Base-by-base conservation (phyloP, 352 stramenopile species). In the Thalassiosira sp. region DNA sequence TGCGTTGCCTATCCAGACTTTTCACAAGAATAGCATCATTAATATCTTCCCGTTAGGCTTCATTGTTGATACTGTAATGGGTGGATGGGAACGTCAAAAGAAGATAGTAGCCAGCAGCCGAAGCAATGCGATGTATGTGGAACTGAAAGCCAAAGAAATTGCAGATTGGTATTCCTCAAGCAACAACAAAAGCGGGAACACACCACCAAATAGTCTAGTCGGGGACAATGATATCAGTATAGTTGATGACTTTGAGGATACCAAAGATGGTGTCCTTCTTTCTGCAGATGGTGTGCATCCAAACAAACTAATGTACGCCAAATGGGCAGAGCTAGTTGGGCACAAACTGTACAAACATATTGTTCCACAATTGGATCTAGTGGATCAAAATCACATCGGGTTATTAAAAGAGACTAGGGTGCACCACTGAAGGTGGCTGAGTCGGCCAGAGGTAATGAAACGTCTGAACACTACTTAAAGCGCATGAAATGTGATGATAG, bases 1-100 rank as follows among this genome's bases (percentile, higher is more conserved):
- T 5, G 68, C 79, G 5, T 45, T 89, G 35, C 82, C 82, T 5
- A 79, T 74, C 43, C 75, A 89, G 76, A 82, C 72, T 43, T 85
- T 86, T 63, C 70, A 80, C 28, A 76, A 84, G 16, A 89, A 89
- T 64, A 81, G 68, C 22, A 71, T 81, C 18, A 24, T 86, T 8
- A 89, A 86, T 59, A 83, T 86, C 6, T 84, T 89, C 37, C 82
- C 78, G 8, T 54, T 89, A 10, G 70, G 65, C 33, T 60, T 86
- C 15, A 60, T 89, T 28, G 59, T 86, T 33, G 82, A 89, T 72
- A 54, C 65, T 13, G 46, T 89, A 5, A 28, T 89, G 13, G 68
- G 72, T 0, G 82, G 79, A 70, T 89, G 79, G 79, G 77, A 86
- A 31, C 63, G 68, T 3, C 82, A 89, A 67, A 89, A 89, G 56